These are phyloP conservation scores for Haplosporangium sp. DNA, from an alignment of 371 early-diverging fungal genomes.

Conservation along the genomic window DNA sequence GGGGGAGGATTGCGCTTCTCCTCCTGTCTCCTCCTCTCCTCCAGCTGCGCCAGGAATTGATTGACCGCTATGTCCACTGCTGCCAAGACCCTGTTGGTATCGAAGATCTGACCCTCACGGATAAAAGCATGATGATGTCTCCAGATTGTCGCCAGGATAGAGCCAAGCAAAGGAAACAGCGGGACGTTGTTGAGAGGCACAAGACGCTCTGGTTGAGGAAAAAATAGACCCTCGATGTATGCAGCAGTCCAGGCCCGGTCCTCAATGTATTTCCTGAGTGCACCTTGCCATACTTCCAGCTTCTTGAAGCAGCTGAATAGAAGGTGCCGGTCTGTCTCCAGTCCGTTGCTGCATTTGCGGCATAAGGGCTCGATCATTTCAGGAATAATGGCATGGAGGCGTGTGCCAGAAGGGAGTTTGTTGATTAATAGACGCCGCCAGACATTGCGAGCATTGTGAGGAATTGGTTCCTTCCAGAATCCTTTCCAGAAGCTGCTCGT, in stretches of 20 bases:
- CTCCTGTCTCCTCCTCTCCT: no score
- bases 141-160: no score
- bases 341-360: not conserved
- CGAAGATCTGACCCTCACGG: no score
- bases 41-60: no score
- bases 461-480: constrained; percentile 6
- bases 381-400: not conserved
- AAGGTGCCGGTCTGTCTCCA: constrained; percentile 1
- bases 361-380: not conserved
- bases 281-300: constrained; percentile 10
- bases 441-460: constrained; percentile 4
- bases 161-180: no score
- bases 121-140: no score
- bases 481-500: not conserved
- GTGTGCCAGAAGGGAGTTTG: not conserved
- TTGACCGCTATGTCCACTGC: no score
- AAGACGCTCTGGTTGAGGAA: not conserved
- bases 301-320: constrained; percentile 16
- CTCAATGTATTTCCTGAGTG: not conserved
- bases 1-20: no score
- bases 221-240: not conserved
- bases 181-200: no score
- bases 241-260: constrained; percentile 1
- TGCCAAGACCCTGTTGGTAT: no score
- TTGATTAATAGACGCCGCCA: constrained; percentile 6